Base-by-base conservation (phyloP, 225 moss, liverwort and hornwort genomes). In the Anthoceros angustus region DNA sequence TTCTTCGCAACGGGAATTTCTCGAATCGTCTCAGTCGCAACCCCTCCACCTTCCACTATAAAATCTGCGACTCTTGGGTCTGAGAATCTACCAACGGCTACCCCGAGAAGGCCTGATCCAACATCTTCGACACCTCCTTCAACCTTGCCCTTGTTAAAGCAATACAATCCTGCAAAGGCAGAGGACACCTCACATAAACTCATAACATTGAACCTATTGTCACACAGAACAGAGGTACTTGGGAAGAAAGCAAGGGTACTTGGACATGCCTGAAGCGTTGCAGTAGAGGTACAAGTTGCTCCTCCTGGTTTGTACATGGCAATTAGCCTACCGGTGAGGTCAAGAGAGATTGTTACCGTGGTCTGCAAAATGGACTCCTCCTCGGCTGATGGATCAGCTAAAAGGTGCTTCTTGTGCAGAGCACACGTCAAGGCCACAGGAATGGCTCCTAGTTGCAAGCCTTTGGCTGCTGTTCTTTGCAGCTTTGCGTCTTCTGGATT, bases 241-340 rank as follows among this genome's bases (percentile, higher is more conserved):
- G 10, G 5, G 32, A 63, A 42, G 5, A 20, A 5, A 65, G 12
- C 43, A 43, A 63, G 16, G 39, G 48, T 32, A 21, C 32, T 20
- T 41, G 74, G 20, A 14, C 72, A 67, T 67, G 88, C 94, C 90
- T 83, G 81, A 68, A 94, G 65, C 61, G 78, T 78, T 62, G 88
- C 76, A 42, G 95, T 84, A 20, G 91, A 79, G 63, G 85, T 85
- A 69, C 72, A 64, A 65, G 78, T 72, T 67, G 76, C 71, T 68
- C 95, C 91, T 64, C 95, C 91, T 64, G 91, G 91, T 75, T 92
- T 98, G 76, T 88, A 98, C 68, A 98, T 77, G 25, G 88, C 85
- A 45, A 98, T 76, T 48, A 98, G 68, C 73, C 70, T 82, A 39
- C 74, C 84, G 49, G 79, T 71, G 10, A 78, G 72, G 69, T 98